Evolutionary conservation across 225 moss, liverwort and hornwort genomes (phyloP).

Genomic region (Takakia lepidozioides): DNA sequence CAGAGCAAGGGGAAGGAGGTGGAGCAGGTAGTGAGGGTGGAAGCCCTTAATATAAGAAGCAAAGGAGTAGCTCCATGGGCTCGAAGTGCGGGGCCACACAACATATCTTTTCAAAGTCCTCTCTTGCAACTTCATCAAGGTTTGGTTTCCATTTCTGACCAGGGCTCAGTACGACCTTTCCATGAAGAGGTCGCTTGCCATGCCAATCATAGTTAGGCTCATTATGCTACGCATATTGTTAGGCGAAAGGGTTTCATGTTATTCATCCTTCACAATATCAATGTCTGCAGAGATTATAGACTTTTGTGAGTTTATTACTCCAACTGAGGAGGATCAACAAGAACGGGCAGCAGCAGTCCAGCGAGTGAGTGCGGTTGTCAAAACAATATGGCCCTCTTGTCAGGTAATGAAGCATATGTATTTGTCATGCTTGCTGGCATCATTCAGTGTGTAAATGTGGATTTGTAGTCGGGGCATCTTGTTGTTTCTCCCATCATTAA

Average conservation of each 20-base stretch:
- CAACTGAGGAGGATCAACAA: constrained; percentile 58
- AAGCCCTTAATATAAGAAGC: constrained; percentile 16
- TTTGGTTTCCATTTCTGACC: constrained; percentile 8
- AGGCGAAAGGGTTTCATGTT: background rate
- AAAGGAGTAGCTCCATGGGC: constrained; percentile 94
- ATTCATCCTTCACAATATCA: background rate
- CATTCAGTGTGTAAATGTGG: background rate
- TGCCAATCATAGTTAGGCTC: no score
- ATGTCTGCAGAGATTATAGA: constrained; percentile 54
- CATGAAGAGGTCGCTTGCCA: background rate
- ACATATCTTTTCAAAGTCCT: constrained; percentile 81
- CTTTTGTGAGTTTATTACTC: constrained; percentile 70
- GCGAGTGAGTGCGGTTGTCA: constrained; percentile 58
- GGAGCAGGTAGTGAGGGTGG: constrained; percentile 22
- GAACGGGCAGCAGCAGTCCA: constrained; percentile 53
- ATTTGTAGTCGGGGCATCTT: background rate
- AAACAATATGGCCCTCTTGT: constrained; percentile 76
- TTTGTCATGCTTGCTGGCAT: background rate
- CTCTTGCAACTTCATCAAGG: constrained; percentile 97
- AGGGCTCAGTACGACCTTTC: background rate
- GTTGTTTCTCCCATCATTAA: background rate
- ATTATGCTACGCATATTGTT: no score
- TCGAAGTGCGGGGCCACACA: constrained; percentile 27
- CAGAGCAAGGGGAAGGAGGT: constrained; percentile 25
- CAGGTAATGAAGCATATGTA: no score